Evolutionary conservation across 148 eudicot species (phyloP).

Genomic region (Nepenthes gracilis): DNA sequence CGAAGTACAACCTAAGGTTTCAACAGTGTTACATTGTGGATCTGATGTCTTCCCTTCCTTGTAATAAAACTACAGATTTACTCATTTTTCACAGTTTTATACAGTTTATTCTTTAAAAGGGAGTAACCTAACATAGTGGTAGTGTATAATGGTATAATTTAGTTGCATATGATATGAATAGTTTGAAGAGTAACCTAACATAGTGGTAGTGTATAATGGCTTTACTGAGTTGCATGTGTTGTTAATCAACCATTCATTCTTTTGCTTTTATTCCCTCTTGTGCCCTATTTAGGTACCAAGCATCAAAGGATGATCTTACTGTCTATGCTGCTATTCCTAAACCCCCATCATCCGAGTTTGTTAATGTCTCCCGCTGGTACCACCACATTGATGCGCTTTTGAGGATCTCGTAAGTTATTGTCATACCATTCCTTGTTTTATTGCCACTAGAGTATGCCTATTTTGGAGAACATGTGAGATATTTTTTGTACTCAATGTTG

Average conservation of each 20-base stretch:
- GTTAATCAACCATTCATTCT: neutral
- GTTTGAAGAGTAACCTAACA: too few relatives aligned
- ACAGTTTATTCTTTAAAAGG: too few relatives aligned
- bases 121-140: neutral
- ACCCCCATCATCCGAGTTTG: slow-evolving; percentile 52
- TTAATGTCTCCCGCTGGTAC: slow-evolving; percentile 79
- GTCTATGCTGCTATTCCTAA: slow-evolving; percentile 54
- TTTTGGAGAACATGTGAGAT: too few relatives aligned
- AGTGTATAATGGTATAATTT: too few relatives aligned
- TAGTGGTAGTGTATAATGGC: neutral
- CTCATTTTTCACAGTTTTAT: too few relatives aligned
- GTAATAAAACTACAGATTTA: too few relatives aligned
- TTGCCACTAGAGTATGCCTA: too few relatives aligned
- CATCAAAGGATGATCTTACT: slow-evolving; percentile 88
- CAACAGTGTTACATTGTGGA: too few relatives aligned
- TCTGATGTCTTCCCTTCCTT: too few relatives aligned
- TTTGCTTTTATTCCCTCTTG: neutral
- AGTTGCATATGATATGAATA: neutral
- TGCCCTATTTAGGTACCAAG: slow-evolving; percentile 48
- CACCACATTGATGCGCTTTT: slow-evolving; percentile 77
- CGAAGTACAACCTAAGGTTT: too few relatives aligned
- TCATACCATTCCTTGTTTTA: neutral
- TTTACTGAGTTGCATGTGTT: too few relatives aligned
- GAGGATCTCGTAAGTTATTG: slow-evolving; percentile 80
- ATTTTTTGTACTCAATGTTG: too few relatives aligned